Evolutionary conservation across 1,139 yeast genomes (phyloP), one percentile per base, ranked within the genome.

Genomic region (Protomyces inundatus): DNA sequence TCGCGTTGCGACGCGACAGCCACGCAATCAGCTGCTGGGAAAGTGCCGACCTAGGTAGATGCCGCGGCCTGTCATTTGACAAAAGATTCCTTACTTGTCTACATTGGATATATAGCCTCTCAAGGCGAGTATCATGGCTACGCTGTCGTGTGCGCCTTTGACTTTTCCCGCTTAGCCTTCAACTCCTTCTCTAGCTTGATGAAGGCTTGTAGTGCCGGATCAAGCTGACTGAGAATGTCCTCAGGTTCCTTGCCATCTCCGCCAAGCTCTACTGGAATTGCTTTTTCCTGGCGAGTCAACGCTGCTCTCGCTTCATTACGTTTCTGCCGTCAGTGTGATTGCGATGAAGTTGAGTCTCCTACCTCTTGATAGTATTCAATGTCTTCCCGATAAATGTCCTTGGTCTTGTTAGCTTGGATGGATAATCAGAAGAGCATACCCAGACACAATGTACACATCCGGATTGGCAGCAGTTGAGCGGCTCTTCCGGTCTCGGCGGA

Each of bases 401-500:
- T 35, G 16, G 3, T 42, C 5, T 14, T 36, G 39, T 14, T 9
- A 16, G 12, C 5, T 14, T 16, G 16, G 48, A 23, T n/a, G 1
- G 16, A 6, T 5, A 14, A 42, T 5, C 0, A 3, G 4, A 14
- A 30, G 12, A 1, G 23, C 48, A 14, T 42, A 42, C 48, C 62
- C 62, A 58, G 10, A 58, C 62, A 32, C 62, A 58, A 34, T 58
- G 62, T 10, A 58, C 62, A 58, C 62, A 58, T n/a, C 62, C 62
- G 9, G 62, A 58, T 30, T 58, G 62, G 14, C 62, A 58, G 45
- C 62, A 58, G n/a, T 58, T 58, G 52, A 58, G 42, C 12, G 62
- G 62, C 36, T 58, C 62, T 12, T 58, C 62, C 7, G 62, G 62
- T 36, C 52, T 39, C 10, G 62, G 39, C 35, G 62, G 62, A 14